phyloP scores from a whole-genome alignment of 1,284 basidiomycete genomes.

The Ceratobasidium sp. region DNA sequence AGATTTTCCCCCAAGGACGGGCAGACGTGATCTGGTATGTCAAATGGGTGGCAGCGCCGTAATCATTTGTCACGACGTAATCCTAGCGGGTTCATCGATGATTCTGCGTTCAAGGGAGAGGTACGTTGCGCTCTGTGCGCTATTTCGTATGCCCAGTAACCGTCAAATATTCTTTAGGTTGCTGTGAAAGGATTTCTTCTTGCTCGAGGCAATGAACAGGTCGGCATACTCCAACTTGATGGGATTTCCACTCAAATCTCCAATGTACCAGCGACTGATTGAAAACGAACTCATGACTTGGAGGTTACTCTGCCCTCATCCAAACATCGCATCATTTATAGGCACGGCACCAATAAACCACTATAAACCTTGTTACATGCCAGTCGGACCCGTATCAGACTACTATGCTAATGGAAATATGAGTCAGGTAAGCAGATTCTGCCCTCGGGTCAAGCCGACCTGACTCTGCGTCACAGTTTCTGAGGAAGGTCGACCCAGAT shows the following conservation, averaged over 20 bases:
- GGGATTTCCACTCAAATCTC: neutral
- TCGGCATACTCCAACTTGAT: neutral
- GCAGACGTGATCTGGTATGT: conserved; percentile 21
- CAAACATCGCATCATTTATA: conserved; percentile 22
- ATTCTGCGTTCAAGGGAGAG: neutral
- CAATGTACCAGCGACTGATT: neutral
- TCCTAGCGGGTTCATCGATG: conserved; percentile 3
- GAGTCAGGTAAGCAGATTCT: neutral
- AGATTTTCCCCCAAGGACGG: neutral
- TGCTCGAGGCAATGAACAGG: neutral
- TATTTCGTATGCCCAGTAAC: neutral
- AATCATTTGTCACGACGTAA: neutral
- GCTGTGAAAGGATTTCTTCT: conserved; percentile 21
- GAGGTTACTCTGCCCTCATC: conserved; percentile 26
- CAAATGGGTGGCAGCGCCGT: neutral
- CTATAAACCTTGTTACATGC: conserved; percentile 9
- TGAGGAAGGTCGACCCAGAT: neutral
- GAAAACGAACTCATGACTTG: conserved; percentile 24
- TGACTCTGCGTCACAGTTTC: neutral
- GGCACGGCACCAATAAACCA: conserved; percentile 20
- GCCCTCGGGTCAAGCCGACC: no score
- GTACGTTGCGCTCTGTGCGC: neutral
- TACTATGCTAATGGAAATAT: conserved; percentile 18
- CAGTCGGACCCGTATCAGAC: neutral
- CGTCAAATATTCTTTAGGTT: neutral